Conservation (phyloP, 2,329 filamentous ascomycete genomes). For the Dendrostoma leiphaemia region DNA sequence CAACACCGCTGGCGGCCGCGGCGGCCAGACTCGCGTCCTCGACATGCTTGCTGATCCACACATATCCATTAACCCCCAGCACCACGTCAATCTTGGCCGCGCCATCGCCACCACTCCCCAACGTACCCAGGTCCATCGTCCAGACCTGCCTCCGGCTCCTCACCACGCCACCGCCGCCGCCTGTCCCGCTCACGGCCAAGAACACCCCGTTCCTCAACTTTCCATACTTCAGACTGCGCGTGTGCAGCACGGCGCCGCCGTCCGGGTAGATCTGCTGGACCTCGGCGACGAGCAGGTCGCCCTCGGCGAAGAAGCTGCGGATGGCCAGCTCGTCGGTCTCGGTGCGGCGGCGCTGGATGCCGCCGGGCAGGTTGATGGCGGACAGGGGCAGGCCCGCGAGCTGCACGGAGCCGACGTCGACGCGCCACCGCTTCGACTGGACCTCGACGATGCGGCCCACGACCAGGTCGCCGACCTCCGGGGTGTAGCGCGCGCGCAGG, state of each 20-base stretch:
- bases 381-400: constrained; percentile 82
- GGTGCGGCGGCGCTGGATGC: constrained; percentile 85
- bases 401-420: constrained; percentile 86
- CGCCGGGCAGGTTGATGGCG: constrained; percentile 91
- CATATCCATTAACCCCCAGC: constrained; percentile 93
- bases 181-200: constrained; percentile 74
- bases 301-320: constrained; percentile 93
- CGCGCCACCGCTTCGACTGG: constrained; percentile 89
- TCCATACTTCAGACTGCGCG: constrained; percentile 86
- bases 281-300: constrained; percentile 90
- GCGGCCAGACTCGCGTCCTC: constrained; percentile 52
- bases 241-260: constrained; percentile 84
- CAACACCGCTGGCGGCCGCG: constrained; percentile 54
- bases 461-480: constrained; percentile 94
- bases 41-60: constrained; percentile 88
- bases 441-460: constrained; percentile 93
- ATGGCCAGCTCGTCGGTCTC: constrained; percentile 98
- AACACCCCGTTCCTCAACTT: constrained; percentile 95
- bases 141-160: constrained; percentile 83
- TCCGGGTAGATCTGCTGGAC: constrained; percentile 88
- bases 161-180: constrained; percentile 83
- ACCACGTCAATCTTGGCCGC: constrained; percentile 76
- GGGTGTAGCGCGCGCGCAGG: constrained; percentile 87
- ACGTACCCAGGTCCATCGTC: constrained; percentile 60
- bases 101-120: constrained; percentile 31